phyloP scores from a whole-genome alignment of 2,329 filamentous ascomycete genomes.

The Pseudomassariella vexata region DNA sequence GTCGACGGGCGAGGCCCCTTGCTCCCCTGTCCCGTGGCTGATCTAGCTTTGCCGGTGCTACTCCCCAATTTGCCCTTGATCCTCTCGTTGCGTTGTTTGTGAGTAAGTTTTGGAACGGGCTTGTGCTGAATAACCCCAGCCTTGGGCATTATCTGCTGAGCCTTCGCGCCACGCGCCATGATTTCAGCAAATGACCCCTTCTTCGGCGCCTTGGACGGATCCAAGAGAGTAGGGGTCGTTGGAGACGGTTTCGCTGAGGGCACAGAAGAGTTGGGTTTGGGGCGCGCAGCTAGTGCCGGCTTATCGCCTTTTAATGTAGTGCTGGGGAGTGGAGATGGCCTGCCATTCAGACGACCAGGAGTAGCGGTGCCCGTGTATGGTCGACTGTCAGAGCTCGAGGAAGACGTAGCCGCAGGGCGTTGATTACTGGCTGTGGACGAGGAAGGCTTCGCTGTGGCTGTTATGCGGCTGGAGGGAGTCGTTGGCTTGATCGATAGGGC shows the following conservation, averaged over 20 bases:
- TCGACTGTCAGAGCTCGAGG: background rate
- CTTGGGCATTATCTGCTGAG: slow-evolving; percentile 53
- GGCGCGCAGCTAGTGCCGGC: slow-evolving; percentile 12
- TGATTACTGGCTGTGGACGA: slow-evolving; percentile 2
- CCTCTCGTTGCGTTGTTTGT: slow-evolving; percentile 43
- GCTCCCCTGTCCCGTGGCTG: slow-evolving; percentile 6
- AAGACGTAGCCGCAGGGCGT: background rate
- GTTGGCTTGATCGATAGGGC: background rate
- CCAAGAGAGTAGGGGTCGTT: slow-evolving; percentile 17
- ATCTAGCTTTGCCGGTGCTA: too few species aligned
- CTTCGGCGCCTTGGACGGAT: slow-evolving; percentile 46
- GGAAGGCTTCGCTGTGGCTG: slow-evolving; percentile 1
- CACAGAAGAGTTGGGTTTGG: slow-evolving; percentile 17
- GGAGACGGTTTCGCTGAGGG: slow-evolving; percentile 19
- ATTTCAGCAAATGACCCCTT: slow-evolving; percentile 72
- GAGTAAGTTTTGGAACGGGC: slow-evolving; percentile 57
- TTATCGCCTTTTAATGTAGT: slow-evolving; percentile 13
- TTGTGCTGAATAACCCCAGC: slow-evolving; percentile 72
- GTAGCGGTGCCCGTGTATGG: slow-evolving; percentile 8
- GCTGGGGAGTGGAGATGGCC: slow-evolving; percentile 7
- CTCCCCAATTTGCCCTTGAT: slow-evolving; percentile 4
- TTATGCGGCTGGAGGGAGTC: background rate
- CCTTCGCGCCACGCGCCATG: slow-evolving; percentile 64
- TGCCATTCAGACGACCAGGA: slow-evolving; percentile 1
- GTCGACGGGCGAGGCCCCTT: slow-evolving; percentile 4